Conservation (phyloP, 192 early-diverging fungal genomes). For the Backusella tuberculispora region DNA sequence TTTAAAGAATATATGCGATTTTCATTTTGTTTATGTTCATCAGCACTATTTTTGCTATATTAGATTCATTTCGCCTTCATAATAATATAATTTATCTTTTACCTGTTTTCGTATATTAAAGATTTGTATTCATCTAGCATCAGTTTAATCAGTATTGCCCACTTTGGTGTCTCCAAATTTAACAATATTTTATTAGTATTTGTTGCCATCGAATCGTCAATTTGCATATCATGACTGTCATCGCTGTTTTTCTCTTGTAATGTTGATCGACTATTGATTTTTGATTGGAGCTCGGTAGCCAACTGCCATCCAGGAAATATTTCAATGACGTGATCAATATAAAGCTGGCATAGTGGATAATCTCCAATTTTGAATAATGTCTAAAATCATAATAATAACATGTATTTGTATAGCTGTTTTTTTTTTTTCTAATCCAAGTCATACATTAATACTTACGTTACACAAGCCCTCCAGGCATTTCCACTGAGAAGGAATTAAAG, state of each 20-base stretch:
- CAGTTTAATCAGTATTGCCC: neutral
- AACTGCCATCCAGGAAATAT: neutral
- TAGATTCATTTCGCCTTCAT: neutral
- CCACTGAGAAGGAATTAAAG: slow-evolving; percentile 37
- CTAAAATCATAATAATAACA: slow-evolving; percentile 16
- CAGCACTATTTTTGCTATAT: neutral
- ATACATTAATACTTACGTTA: slow-evolving; percentile 11
- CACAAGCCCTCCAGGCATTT: slow-evolving; percentile 39
- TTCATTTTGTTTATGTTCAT: neutral
- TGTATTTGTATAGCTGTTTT: neutral
- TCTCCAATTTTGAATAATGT: slow-evolving; percentile 52
- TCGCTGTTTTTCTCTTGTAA: neutral
- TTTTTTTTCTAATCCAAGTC: neutral
- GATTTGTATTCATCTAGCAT: slow-evolving; percentile 10
- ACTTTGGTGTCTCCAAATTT: neutral
- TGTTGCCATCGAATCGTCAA: neutral
- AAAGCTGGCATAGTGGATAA: slow-evolving; percentile 41
- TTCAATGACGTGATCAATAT: slow-evolving; percentile 31
- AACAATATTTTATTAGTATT: neutral
- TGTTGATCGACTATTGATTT: neutral
- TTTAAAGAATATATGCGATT: neutral
- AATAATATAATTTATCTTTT: neutral
- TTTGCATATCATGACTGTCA: too few relatives aligned
- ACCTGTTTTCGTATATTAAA: neutral
- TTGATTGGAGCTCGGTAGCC: neutral